Evolutionary conservation across 2,329 filamentous ascomycete genomes (phyloP), one percentile per base, ranked within the genome.

Genomic region (Fusarium mundagurra): DNA sequence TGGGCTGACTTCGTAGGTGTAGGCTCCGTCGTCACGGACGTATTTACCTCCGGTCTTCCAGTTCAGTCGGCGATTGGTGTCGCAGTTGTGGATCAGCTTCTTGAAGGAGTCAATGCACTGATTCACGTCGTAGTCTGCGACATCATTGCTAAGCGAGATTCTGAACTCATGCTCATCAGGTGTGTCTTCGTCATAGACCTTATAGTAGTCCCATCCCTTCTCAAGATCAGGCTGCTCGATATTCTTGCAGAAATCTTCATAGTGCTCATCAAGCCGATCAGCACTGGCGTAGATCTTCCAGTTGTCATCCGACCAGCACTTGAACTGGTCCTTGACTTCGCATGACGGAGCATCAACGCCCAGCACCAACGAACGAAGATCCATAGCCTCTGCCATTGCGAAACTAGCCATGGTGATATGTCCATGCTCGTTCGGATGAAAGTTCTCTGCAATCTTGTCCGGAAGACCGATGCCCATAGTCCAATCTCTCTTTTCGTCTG

Each of bases 141-240:
- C 34, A 0, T 66, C 39, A 0, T 41, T 3, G 3, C 61, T 33
- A 2, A 68, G 65, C 0, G 45, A 34, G 27, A 68, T 60, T 0
- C 24, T 68, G 22, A 68, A 68, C 39, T 60, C 53, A 17, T 68
- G 65, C 8, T 68, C 61, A 16, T 61, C 65, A 0, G 65, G 65
- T 0, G 61, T 68, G 14, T n/a, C 47, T 1, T 66, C 45, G 1
- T 60, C 65, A 9, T 65, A 68, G 0, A 45, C 14, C 8, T 65
- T 60, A 5, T 45, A 34, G 16, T 65, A 68, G 1, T 12, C 16
- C 61, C 61, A 65, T 0, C 61, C 53, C 22, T 41, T 59, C 17
- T 45, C 16, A 16, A 64, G 53, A 13, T 54, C 33, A 2, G 45
- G 39, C 8, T 65, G 53, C 24, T 65, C 45, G 0, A 65, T 13